Evolutionary conservation across 163 green algal genomes (phyloP), one percentile per base, ranked within the genome.

Genomic region (Prototheca wickerhamii): DNA sequence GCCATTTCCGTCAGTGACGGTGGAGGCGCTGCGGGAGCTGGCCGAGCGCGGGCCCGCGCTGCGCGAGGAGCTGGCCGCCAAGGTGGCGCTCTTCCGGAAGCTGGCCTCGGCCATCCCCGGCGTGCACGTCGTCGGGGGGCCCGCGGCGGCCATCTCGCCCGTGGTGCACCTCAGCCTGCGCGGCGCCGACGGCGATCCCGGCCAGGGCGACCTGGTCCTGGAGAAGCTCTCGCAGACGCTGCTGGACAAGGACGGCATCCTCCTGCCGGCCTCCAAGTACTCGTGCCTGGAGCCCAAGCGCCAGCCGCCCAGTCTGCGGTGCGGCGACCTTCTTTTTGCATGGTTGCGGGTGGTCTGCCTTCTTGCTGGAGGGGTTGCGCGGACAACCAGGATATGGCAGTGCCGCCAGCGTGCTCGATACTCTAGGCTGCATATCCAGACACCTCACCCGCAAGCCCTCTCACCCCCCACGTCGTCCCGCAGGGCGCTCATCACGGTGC

Each of bases 121-220:
- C n/a, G 40, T 69, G 31, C 10, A 28, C 25, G 58, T 77, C 4
- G 72, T 78, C 34, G 63, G 61, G 15, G 61, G 50, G 28, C 40
- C 55, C 28, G 72, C 37, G 0, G 58, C 31, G 21, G 37, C n/a
- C 3, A n/a, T 33, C 1, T 80, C 73, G 33, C 73, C 73, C 3
- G 25, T 78, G 29, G 43, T 80, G 7, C 73, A 80, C 64, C 33
- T 80, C 28, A n/a, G 30, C 0, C 53, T 80, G 15, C 28, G 60
- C 32, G 64, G 44, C 4, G 35, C 49, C 25, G 43, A 4, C 25
- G 28, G 2, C 32, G 35, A 17, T 59, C 6, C 0, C 10, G 7
- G 32, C 17, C 8, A 40, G 0, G 63, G 63, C 20, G 68, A 76
- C 40, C 30, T 44, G 18, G 26, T 58, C 20, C 57, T 78, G 58